phyloP scores from a whole-genome alignment of 805 yeast genomes.

The Sugiyamaella lignohabitans region DNA sequence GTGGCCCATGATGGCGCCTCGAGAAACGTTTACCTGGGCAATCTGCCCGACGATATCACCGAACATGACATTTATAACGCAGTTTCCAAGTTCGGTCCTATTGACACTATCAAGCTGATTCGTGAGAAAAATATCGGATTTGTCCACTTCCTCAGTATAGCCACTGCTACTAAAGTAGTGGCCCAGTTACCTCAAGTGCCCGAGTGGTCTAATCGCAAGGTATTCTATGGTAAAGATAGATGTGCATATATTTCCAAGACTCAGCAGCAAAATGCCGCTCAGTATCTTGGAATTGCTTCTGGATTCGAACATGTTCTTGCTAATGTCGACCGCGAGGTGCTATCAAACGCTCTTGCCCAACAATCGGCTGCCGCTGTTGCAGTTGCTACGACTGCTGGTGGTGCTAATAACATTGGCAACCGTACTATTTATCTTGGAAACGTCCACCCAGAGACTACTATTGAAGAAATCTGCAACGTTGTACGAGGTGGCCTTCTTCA shows the following conservation, averaged over 20 bases:
- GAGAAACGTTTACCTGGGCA: constrained; percentile 86
- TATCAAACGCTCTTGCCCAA: constrained; percentile 54
- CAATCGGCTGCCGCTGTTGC: constrained; percentile 98
- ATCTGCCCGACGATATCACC: constrained; percentile 56
- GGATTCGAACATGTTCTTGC: constrained; percentile 77
- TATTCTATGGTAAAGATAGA: constrained; percentile 89
- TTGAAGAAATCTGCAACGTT: constrained; percentile 92
- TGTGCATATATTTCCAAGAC: constrained; percentile 86
- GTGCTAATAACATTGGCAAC: constrained; percentile 85
- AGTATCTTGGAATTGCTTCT: constrained; percentile 84
- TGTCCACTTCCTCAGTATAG: constrained; percentile 79
- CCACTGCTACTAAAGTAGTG: constrained; percentile 82
- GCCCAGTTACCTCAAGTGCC: constrained; percentile 58
- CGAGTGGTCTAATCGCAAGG: constrained; percentile 68
- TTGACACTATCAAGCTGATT: constrained; percentile 77
- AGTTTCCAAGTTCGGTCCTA: constrained; percentile 66
- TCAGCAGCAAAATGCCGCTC: constrained; percentile 96
- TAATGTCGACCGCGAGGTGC: constrained; percentile 52
- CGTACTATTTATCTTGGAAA: constrained; percentile 89
- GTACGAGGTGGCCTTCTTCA: constrained; percentile 93
- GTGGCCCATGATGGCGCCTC: constrained; percentile 86
- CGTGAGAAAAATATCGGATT: constrained; percentile 72
- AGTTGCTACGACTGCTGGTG: constrained; percentile 83
- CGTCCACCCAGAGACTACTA: constrained; percentile 77
- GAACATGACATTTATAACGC: constrained; percentile 64